A percentile compares a stretch with the other conserved stretches of the same genome.
These are phyloP conservation scores for Acarospora socialis DNA, from an alignment of 2,329 filamentous ascomycete species.

Conservation along the genomic window DNA sequence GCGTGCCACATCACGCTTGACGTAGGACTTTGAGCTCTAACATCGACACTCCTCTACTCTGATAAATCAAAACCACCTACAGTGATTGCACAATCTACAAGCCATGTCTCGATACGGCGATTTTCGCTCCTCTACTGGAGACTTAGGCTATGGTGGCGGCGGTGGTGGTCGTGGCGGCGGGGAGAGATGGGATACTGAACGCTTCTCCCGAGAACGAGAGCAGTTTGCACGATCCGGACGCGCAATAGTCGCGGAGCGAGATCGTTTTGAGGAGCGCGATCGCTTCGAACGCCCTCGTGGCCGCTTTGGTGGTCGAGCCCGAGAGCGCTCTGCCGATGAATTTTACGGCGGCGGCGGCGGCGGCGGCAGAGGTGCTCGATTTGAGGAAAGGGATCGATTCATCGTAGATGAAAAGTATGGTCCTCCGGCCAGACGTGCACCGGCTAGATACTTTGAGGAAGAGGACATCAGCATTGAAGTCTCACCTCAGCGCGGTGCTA, in stretches of 20 bases:
- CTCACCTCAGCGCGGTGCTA: conserved; percentile 26
- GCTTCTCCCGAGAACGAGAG: conserved; percentile 29
- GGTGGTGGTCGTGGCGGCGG: conserved; percentile 5
- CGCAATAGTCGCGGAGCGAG: conserved; percentile 24
- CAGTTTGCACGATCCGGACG: conserved; percentile 25
- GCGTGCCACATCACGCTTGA: too few species aligned
- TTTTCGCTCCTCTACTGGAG: conserved; percentile 5
- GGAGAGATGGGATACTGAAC: conserved; percentile 26
- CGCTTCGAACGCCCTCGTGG: conserved; percentile 25
- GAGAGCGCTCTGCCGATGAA: conserved; percentile 37
- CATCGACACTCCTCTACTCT: too few species aligned
- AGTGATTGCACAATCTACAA: too few species aligned
- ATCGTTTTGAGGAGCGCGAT: conserved; percentile 27
- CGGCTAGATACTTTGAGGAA: conserved; percentile 21
- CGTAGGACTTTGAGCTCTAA: too few species aligned
- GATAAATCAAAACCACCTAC: too few species aligned
- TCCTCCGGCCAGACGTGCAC: conserved; percentile 25
- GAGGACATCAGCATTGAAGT: conserved; percentile 22
- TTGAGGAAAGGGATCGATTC: conserved; percentile 20
- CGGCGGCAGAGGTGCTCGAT: conserved; percentile 6
- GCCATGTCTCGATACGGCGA: conserved; percentile 14
- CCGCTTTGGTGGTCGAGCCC: conserved; percentile 18
- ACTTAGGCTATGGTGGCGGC: conserved; percentile 5
- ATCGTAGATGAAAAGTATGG: conserved; percentile 29
- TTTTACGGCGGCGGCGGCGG: conserved; percentile 32